Conservation (phyloP, 2,329 filamentous ascomycete genomes). For the Fusarium sp. region DNA sequence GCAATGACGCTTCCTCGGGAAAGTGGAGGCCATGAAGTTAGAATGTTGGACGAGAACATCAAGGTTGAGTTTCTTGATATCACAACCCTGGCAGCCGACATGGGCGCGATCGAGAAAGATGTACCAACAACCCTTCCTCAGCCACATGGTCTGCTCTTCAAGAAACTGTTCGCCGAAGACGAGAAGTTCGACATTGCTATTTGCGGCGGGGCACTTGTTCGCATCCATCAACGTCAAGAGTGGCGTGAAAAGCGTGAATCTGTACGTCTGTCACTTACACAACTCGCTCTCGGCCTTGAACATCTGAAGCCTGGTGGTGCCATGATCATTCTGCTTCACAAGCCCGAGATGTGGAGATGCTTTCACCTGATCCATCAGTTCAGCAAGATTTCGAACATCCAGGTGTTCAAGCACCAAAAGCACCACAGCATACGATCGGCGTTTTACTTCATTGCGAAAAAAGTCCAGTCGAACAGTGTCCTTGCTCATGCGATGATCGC, state of each 20-base stretch:
- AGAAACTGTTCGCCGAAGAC: background rate
- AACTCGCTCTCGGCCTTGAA: slow-evolving; percentile 62
- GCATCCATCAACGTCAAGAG: slow-evolving; percentile 52
- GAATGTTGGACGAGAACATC: slow-evolving; percentile 45
- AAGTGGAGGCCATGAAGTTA: slow-evolving; percentile 58
- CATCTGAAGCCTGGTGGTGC: slow-evolving; percentile 62
- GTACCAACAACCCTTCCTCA: slow-evolving; percentile 49
- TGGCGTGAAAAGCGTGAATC: slow-evolving; percentile 56
- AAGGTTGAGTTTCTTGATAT: slow-evolving; percentile 57
- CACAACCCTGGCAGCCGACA: slow-evolving; percentile 64
- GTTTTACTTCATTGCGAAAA: slow-evolving; percentile 66
- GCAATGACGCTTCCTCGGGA: slow-evolving; percentile 58
- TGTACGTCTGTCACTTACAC: slow-evolving; percentile 52
- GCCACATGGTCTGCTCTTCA: slow-evolving; percentile 38
- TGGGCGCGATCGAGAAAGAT: slow-evolving; percentile 49
- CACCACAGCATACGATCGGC: slow-evolving; percentile 60
- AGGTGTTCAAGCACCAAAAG: slow-evolving; percentile 60
- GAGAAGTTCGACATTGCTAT: slow-evolving; percentile 59
- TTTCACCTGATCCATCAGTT: slow-evolving; percentile 57
- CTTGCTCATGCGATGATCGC: slow-evolving; percentile 54
- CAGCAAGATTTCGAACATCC: slow-evolving; percentile 53
- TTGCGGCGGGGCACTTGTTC: slow-evolving; percentile 63
- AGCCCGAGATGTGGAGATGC: slow-evolving; percentile 58
- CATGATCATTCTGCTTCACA: slow-evolving; percentile 66
- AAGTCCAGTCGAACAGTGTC: slow-evolving; percentile 52